A percentile compares a stretch with the other conserved stretches of the same genome.
phyloP scores from a whole-genome alignment of 2,329 filamentous ascomycete genomes.

The Chaetomium strumarium region DNA sequence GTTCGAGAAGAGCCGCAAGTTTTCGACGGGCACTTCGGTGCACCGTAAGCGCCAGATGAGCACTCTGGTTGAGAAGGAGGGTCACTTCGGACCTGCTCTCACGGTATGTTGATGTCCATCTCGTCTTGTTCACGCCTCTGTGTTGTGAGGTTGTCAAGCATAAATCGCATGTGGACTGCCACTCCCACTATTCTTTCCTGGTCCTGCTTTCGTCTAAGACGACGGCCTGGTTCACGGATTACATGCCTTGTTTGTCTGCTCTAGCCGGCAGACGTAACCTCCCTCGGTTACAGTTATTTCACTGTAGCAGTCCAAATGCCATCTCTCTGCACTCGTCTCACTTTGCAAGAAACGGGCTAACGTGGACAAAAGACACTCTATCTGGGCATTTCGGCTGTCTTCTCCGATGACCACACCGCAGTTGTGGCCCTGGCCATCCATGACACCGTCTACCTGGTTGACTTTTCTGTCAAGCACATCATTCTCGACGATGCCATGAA shows the following conservation, averaged over 20 bases:
- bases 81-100: conserved; percentile 40
- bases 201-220: too few species aligned
- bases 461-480: conserved; percentile 62
- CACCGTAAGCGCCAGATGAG: conserved; percentile 44
- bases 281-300: too few species aligned
- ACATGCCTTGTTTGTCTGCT: too few species aligned
- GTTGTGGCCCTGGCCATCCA: conserved; percentile 64
- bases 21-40: conserved; percentile 40
- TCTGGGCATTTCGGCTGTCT: conserved; percentile 54
- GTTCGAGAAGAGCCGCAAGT: conserved; percentile 33
- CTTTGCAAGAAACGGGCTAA: background rate
- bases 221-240: too few species aligned
- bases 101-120: conserved; percentile 34
- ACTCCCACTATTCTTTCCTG: background rate
- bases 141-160: background rate
- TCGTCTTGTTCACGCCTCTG: background rate
- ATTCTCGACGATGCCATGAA: conserved; percentile 36
- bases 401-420: conserved; percentile 45
- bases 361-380: conserved; percentile 46
- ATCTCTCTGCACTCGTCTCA: background rate
- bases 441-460: conserved; percentile 67
- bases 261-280: too few species aligned
- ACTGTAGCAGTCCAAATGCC: too few species aligned
- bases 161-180: background rate
- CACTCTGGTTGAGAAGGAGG: conserved; percentile 37